Evolutionary conservation across 2,329 filamentous ascomycete genomes (phyloP).

Genomic region (Hymenoscyphus fraxineus): DNA sequence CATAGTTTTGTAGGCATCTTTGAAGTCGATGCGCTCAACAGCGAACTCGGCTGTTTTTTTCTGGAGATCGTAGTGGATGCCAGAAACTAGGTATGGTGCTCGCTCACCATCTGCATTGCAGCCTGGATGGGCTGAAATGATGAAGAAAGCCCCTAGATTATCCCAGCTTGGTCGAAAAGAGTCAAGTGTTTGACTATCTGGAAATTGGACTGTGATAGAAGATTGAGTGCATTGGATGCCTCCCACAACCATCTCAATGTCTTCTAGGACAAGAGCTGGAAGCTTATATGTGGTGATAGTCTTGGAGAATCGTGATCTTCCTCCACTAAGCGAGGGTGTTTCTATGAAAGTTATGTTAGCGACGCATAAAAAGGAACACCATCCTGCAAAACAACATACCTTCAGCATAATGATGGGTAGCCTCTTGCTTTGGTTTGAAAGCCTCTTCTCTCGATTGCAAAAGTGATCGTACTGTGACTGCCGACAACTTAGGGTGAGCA

Average conservation of each 20-base stretch:
- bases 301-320: slow-evolving; percentile 15
- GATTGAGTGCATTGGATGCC: slow-evolving; percentile 16
- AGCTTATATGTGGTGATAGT: slow-evolving; percentile 22
- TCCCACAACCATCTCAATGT: slow-evolving; percentile 17
- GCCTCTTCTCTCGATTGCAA: slow-evolving; percentile 13
- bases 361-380: background rate
- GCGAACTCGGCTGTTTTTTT: slow-evolving; percentile 10
- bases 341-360: slow-evolving; percentile 1
- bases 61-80: slow-evolving; percentile 12
- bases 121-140: slow-evolving; percentile 14
- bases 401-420: slow-evolving; percentile 21
- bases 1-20: slow-evolving; percentile 19
- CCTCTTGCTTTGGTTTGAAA: slow-evolving; percentile 16
- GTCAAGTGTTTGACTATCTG: slow-evolving; percentile 6
- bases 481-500: slow-evolving; percentile 12
- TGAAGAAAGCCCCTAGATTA: slow-evolving; percentile 10
- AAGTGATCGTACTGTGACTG: slow-evolving; percentile 10
- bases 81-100: slow-evolving; percentile 15
- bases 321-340: slow-evolving; percentile 12
- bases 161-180: slow-evolving; percentile 13
- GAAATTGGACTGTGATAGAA: slow-evolving; percentile 11
- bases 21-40: slow-evolving; percentile 13
- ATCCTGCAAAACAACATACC: slow-evolving; percentile 10
- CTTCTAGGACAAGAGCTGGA: slow-evolving; percentile 20
- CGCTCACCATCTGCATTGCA: slow-evolving; percentile 16